A percentile compares a stretch with the other conserved stretches of the same genome.
Conservation (phyloP, 148 eudicot species). For the Silene latifolia region DNA sequence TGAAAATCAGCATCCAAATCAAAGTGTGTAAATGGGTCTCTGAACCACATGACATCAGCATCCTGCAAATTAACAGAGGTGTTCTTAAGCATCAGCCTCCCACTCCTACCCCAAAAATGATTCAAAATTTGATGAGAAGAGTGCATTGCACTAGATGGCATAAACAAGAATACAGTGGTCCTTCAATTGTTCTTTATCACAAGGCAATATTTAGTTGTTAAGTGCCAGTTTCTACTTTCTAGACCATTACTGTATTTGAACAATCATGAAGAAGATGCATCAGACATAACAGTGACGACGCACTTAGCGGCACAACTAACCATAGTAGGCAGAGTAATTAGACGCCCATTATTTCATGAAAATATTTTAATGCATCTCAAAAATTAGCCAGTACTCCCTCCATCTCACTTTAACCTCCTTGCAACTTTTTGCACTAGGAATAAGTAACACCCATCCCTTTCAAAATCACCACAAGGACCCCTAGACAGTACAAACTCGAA, state of each 20-base stretch:
- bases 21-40: conserved; percentile 56
- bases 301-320: neutral
- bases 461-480: no score
- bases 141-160: neutral
- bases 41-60: conserved; percentile 65
- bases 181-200: neutral
- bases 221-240: neutral
- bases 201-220: neutral
- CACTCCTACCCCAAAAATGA: neutral
- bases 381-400: no score
- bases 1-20: conserved; percentile 55
- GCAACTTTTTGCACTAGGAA: no score
- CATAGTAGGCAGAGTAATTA: no score
- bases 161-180: neutral
- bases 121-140: neutral
- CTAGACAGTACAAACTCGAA: no score
- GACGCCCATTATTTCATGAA: no score
- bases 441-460: no score
- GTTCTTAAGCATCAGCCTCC: conserved; percentile 9
- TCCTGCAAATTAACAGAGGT: conserved; percentile 38
- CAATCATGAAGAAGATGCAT: neutral
- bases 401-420: no score
- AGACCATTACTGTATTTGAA: neutral
- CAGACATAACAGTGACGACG: neutral
- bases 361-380: no score